Base-by-base conservation (phyloP, 2,329 filamentous ascomycete genomes). In the Aspergillus arachidicola region DNA sequence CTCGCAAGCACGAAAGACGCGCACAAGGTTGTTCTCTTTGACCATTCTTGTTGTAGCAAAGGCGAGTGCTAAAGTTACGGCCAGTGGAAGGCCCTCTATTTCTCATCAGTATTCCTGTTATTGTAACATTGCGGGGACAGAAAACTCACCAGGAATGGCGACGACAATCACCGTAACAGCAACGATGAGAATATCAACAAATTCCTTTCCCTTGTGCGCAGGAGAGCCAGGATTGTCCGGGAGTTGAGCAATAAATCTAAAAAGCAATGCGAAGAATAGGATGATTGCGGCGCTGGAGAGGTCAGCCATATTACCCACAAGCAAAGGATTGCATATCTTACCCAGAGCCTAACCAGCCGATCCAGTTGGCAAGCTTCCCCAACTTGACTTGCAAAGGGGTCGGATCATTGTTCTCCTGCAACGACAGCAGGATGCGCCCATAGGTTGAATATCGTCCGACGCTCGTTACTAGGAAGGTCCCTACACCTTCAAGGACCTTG, bases 261-360 rank as follows among this genome's bases (percentile, higher is more conserved):
- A 94, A 72, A 97, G 87, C 16, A 97, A 84, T 53, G 96, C 90
- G 54, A 94, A 84, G 79, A 97, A 97, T 54, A 97, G 83, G 16
- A 95, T 81, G 67, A 91, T 92, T 56, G 93, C 92, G 64, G 86
- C 82, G 54, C 78, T 79, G 58, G 11, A 41, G 32, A 46, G 23
- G 9, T 41, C 36, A 23, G 60, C 72, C 45, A 72, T 57, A n/a
- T 57, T 9, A 32, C 1, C 0, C 38, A 19, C n/a, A 38, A 38
- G 16, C 32, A 36, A 28, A 7, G 21, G 21, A 34, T 45, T 4
- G 4, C 16, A 32, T 14, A 26, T 65, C 71, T 72, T 72, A 80
- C 78, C 84, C 88, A 75, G 92, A 92, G 77, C 90, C 90, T 41
- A 92, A 81, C 76, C 91, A 91, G 62, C 90, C 90, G 74, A 93